phyloP scores from a whole-genome alignment of 1,139 yeast genomes.

The Suhomyces bribrorum region DNA sequence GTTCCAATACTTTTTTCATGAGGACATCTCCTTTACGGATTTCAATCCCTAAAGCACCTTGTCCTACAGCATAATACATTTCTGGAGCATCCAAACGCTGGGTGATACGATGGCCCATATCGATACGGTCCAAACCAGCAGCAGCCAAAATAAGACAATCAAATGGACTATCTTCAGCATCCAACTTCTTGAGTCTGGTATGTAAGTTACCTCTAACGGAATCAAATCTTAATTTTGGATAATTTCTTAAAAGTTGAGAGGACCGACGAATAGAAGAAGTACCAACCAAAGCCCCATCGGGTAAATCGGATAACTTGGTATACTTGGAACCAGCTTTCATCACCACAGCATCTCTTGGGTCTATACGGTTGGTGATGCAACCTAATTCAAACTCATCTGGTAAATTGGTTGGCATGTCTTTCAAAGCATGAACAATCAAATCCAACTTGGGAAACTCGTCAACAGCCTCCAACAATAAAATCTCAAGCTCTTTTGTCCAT shows the following conservation, averaged over 20 bases:
- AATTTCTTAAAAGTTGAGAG: conserved; percentile 54
- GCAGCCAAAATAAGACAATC: conserved; percentile 85
- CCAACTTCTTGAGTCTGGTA: conserved; percentile 77
- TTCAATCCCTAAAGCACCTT: conserved; percentile 94
- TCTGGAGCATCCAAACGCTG: conserved; percentile 70
- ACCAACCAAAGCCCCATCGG: conserved; percentile 85
- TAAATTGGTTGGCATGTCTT: conserved; percentile 90
- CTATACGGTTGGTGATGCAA: conserved; percentile 79
- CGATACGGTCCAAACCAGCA: conserved; percentile 82
- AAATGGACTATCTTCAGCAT: conserved; percentile 57
- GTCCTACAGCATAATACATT: conserved; percentile 97
- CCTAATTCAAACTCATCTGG: conserved; percentile 92
- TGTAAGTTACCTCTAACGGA: conserved; percentile 87
- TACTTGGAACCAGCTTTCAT: conserved; percentile 71
- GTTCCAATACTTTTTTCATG: conserved; percentile 57
- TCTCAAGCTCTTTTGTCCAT: conserved; percentile 96
- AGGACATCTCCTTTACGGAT: conserved; percentile 68
- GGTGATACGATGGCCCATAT: conserved; percentile 70
- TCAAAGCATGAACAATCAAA: conserved; percentile 88
- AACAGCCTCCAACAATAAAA: conserved; percentile 60
- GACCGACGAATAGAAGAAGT: conserved; percentile 93
- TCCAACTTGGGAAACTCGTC: conserved; percentile 75
- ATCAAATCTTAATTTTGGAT: conserved; percentile 52
- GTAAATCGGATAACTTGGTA: conserved; percentile 67
- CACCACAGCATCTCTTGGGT: conserved; percentile 92